Evolutionary conservation across 306 rosid species (phyloP).

Genomic region (Clitoria ternatea): DNA sequence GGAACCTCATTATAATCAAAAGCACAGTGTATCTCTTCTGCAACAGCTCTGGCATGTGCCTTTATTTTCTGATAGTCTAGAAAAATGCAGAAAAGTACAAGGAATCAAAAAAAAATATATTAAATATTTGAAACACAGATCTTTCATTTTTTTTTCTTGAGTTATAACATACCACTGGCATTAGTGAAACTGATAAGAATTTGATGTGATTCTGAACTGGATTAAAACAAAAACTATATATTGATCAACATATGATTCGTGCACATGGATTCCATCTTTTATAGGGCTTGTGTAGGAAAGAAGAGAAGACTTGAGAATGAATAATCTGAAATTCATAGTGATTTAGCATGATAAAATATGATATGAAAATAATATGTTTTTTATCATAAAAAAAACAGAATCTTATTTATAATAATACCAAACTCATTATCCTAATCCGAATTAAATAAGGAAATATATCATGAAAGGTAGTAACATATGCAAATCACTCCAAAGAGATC

Average conservation of each 20-base stretch:
- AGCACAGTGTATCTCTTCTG: constrained; percentile 72
- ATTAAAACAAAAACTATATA: background rate
- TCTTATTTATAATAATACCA: background rate
- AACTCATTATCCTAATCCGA: background rate
- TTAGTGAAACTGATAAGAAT: background rate
- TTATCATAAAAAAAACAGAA: background rate
- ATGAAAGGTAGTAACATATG: too few relatives aligned
- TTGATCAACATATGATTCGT: constrained; percentile 6
- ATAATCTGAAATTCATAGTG: background rate
- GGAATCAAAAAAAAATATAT: background rate
- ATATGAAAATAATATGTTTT: background rate
- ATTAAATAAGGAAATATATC: background rate
- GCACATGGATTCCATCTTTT: constrained; percentile 8
- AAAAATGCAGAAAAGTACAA: constrained; percentile 26
- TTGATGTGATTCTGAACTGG: background rate
- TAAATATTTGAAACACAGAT: constrained; percentile 8
- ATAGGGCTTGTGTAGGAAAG: background rate
- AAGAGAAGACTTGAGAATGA: background rate
- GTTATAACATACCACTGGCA: background rate
- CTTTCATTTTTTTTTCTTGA: constrained; percentile 3
- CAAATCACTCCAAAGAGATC: too few relatives aligned
- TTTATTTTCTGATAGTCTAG: constrained; percentile 87
- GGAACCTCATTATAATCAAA: constrained; percentile 70
- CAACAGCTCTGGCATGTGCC: constrained; percentile 81
- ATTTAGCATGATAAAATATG: background rate